Base-by-base conservation (phyloP, 169 alveolate species). In the Cryptosporidium parvum region DNA sequence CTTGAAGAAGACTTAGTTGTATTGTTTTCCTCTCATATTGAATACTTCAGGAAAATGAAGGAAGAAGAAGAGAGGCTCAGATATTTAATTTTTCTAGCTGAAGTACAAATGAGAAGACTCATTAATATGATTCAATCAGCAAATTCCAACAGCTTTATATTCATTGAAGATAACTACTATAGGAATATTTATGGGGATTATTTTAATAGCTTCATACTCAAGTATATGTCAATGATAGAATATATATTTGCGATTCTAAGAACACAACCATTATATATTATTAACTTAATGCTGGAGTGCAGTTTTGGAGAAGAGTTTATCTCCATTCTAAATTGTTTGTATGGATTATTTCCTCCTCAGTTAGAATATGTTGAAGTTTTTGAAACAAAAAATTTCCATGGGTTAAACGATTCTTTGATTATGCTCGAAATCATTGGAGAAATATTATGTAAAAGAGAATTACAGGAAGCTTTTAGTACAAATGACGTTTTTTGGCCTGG, bases 381-480 rank as follows among this genome's bases (percentile, higher is more conserved):
- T 29, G 35, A 58, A 33, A 52, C 85, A 12, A 52, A 29, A 21
- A 72, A 72, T 52, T 72, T 33, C 51, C 68, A 72, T n/a, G 85
- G 85, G 7, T 52, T 72, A 52, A 52, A 33, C n/a, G 85, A 72
- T 31, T 52, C 85, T 29, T 29, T 39, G 26, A 26, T 72, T 12
- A 51, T 72, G 69, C 37, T 72, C 7, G 85, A 72, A 33, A 39
- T 72, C 29, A 72, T 72, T 51, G 85, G 85, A 3, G 85, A 72
- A 31, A 9, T 53, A 31, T 52, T 72, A 29, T 72, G 85, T 33
- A 72, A 72, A 35, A 72, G 85, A 39, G 85, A 72, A 31, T 52
- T 72, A 16, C 85, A 72, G 29, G 39, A 37, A 23, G 44, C 69
- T 29, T 16, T 31, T 26, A 72, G 85, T 52, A 72, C 85, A 26